Base-by-base conservation (phyloP, 306 rosid genomes). In the Leucaena leucocephala region DNA sequence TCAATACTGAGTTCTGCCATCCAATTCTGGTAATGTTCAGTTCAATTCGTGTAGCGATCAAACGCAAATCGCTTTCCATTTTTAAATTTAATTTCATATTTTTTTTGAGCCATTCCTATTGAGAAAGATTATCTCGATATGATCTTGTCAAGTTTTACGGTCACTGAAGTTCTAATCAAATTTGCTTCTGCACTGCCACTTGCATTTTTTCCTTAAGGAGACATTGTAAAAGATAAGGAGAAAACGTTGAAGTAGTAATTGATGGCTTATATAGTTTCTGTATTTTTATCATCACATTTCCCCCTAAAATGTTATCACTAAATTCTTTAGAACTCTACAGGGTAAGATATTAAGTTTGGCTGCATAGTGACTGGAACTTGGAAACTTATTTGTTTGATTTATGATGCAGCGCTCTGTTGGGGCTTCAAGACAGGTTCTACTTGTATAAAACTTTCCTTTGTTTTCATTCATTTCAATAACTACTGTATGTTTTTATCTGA, bases 1-100 rank as follows among this genome's bases (percentile, higher is more conserved):
- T 95, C 75, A 88, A 71, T 75, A 82, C 93, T 50, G 90, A 81
- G 45, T 91, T 91, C 87, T 89, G 93, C 81, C 98, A 95, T 87
- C 99, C 99, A 35, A 71, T 95, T 80, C 57, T 95, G 89, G 99
- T 95, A 90, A 36, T 27, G 0, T 78, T 80, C 58, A 48, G 19
- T 43, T 59, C 36, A 43, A 5, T 22, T 68, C 33, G 73, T 43
- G 36, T 3, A 2, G 2, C 10, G 19, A 67, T 19, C 52, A 43
- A 21, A 48, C 14, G n/a, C 22, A 10, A 43, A 43, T 19, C 17
- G 38, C 9, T 68, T 68, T 42, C 35, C 35, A 22, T 22, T 48
- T 42, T 73, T n/a, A 19, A 17, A 16, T 48, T 71, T 40, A 42
- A 44, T 27, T 22, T 70, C 19, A 27, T 70, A 21, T 66, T 65